A percentile compares a stretch with the other conserved stretches of the same genome.
Conservation (phyloP, 306 rosid species). For the Fragaria nilgerrensis region DNA sequence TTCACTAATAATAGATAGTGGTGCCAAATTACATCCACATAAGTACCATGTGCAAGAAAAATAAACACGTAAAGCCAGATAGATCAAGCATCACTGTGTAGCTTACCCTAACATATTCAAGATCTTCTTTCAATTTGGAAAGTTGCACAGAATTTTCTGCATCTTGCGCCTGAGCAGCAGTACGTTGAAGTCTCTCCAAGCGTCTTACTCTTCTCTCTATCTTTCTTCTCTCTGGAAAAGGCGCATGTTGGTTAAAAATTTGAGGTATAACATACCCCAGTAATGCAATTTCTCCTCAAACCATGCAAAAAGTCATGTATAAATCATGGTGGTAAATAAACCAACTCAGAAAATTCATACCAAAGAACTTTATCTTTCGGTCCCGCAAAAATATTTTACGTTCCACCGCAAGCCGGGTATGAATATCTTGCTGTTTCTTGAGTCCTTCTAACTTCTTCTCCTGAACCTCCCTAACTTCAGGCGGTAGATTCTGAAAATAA, state of each 20-base stretch:
- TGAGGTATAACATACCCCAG: neutral
- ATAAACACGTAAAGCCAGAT: neutral
- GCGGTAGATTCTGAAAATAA: constrained; percentile 53
- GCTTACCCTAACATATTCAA: constrained; percentile 85
- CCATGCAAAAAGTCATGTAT: neutral
- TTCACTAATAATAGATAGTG: neutral
- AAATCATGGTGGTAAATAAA: neutral
- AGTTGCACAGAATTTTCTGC: constrained; percentile 59
- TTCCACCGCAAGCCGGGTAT: constrained; percentile 75
- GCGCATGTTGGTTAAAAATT: constrained; percentile 10
- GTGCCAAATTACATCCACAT: neutral
- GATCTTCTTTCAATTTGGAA: constrained; percentile 81
- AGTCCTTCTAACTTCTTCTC: constrained; percentile 73
- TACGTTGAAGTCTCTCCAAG: constrained; percentile 75
- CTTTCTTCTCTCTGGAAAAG: constrained; percentile 75
- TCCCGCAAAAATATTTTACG: constrained; percentile 79
- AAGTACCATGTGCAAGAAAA: neutral
- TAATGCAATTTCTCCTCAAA: neutral
- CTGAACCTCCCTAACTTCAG: constrained; percentile 72
- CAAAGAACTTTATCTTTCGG: constrained; percentile 88
- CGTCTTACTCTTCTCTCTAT: constrained; percentile 89
- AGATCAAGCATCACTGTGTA: constrained; percentile 1
- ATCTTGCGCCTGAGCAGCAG: constrained; percentile 61
- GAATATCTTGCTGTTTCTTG: constrained; percentile 92
- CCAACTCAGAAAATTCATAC: constrained; percentile 25